phyloP scores from a whole-genome alignment of 352 stramenopile species.

The Phytopythium sindhum region DNA sequence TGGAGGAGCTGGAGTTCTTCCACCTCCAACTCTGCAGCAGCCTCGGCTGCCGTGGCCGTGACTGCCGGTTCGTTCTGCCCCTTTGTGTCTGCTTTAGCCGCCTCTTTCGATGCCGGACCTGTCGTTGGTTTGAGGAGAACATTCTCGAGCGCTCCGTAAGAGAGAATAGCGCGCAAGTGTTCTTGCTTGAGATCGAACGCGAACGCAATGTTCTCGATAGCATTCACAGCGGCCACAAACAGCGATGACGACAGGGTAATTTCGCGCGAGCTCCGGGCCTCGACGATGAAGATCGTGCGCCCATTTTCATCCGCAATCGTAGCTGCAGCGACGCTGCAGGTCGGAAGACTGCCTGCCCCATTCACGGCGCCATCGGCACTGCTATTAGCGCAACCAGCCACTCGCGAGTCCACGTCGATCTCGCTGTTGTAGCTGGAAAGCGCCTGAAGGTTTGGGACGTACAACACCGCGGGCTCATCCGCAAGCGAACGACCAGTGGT shows the following conservation, averaged over 20 bases:
- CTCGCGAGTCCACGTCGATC: constrained; percentile 44
- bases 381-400: neutral
- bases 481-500: constrained; percentile 8
- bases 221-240: constrained; percentile 45
- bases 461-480: constrained; percentile 20
- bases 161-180: constrained; percentile 20
- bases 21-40: constrained; percentile 1
- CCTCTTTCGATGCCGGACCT: neutral
- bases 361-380: neutral
- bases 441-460: constrained; percentile 42
- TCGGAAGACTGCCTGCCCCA: constrained; percentile 6
- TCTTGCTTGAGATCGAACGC: constrained; percentile 54
- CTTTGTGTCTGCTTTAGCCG: neutral
- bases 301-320: constrained; percentile 47
- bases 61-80: neutral
- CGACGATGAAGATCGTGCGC: constrained; percentile 54
- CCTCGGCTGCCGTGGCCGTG: neutral
- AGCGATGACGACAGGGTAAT: constrained; percentile 48
- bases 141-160: constrained; percentile 33
- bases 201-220: constrained; percentile 67
- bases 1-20: constrained; percentile 4
- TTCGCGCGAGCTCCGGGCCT: constrained; percentile 43
- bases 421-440: constrained; percentile 32
- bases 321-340: constrained; percentile 25
- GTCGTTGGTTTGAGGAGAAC: constrained; percentile 18